Conservation (phyloP, 768 basidiomycete genomes). For the Cyclocybe aegerita region DNA sequence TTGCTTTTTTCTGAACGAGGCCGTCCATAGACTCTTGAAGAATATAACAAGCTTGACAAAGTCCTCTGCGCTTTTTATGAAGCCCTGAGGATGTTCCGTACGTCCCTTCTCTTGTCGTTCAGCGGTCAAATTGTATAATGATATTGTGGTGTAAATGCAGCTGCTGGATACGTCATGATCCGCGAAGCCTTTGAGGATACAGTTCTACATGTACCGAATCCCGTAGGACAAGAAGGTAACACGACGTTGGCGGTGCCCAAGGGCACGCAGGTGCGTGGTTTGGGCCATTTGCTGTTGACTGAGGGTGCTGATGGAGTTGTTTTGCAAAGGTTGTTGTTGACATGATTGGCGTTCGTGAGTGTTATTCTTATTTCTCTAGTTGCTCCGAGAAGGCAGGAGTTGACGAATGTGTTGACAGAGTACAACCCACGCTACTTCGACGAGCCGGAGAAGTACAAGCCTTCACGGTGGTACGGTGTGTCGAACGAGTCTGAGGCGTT, state of each 20-base stretch:
- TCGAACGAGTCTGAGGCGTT: constrained; percentile 41
- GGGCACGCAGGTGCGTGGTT: constrained; percentile 30
- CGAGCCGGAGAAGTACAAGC: constrained; percentile 45
- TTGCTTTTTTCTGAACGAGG: too few relatives aligned
- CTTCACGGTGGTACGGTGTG: constrained; percentile 49
- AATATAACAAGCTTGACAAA: constrained; percentile 36
- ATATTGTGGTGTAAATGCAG: constrained; percentile 16
- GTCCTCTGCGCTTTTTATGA: constrained; percentile 40
- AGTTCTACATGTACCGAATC: constrained; percentile 38
- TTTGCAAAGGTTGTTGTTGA: constrained; percentile 46
- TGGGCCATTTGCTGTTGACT: not conserved
- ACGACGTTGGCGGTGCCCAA: constrained; percentile 36
- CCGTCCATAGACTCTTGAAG: constrained; percentile 39
- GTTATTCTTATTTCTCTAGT: not conserved
- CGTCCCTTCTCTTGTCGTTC: constrained; percentile 11
- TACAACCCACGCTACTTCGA: constrained; percentile 51
- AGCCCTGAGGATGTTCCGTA: constrained; percentile 39
- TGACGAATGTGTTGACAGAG: constrained; percentile 38
- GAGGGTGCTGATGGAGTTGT: not conserved
- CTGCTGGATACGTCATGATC: constrained; percentile 39
- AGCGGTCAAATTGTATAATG: too few relatives aligned
- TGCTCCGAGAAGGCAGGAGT: not conserved
- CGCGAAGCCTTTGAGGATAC: constrained; percentile 45
- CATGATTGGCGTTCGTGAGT: constrained; percentile 50
- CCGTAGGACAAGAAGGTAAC: constrained; percentile 36